Evolutionary conservation across 148 eudicot genomes (phyloP).

Genomic region (Euryodendron excelsum): DNA sequence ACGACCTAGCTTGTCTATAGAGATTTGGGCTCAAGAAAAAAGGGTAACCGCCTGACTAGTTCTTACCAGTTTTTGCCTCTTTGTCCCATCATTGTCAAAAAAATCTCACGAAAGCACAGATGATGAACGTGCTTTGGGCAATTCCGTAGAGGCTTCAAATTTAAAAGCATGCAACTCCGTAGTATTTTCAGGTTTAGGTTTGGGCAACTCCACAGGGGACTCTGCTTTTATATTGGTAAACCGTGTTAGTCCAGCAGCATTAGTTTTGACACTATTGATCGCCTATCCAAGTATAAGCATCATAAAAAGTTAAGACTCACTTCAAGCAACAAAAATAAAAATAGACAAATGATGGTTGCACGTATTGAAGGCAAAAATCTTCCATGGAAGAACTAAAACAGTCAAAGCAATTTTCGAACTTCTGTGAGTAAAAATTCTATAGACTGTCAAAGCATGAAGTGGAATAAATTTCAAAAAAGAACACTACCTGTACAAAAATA

Average conservation of each 20-base stretch:
- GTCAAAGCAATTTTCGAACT: background rate
- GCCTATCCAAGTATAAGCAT: slow-evolving; percentile 48
- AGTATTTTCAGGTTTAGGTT: slow-evolving; percentile 31
- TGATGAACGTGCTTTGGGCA: slow-evolving; percentile 43
- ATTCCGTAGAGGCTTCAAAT: slow-evolving; percentile 31
- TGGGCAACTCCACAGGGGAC: slow-evolving; percentile 37
- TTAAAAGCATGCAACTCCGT: slow-evolving; percentile 27
- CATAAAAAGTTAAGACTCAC: background rate
- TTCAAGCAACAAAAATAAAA: background rate
- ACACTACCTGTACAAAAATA: background rate
- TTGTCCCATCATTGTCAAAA: slow-evolving; percentile 62
- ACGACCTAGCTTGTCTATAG: background rate
- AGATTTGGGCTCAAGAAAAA: background rate
- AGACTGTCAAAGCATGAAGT: background rate
- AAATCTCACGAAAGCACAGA: slow-evolving; percentile 71
- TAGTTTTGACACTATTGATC: slow-evolving; percentile 63
- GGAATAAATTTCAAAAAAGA: background rate
- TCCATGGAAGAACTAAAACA: background rate
- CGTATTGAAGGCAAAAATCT: background rate
- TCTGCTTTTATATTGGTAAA: slow-evolving; percentile 47
- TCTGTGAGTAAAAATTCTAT: background rate
- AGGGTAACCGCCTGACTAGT: background rate
- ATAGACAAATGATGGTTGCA: background rate
- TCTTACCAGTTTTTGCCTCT: slow-evolving; percentile 64
- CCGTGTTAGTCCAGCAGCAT: slow-evolving; percentile 49